Base-by-base conservation (phyloP, 768 basidiomycete species). In the Podaxis rugospora region DNA sequence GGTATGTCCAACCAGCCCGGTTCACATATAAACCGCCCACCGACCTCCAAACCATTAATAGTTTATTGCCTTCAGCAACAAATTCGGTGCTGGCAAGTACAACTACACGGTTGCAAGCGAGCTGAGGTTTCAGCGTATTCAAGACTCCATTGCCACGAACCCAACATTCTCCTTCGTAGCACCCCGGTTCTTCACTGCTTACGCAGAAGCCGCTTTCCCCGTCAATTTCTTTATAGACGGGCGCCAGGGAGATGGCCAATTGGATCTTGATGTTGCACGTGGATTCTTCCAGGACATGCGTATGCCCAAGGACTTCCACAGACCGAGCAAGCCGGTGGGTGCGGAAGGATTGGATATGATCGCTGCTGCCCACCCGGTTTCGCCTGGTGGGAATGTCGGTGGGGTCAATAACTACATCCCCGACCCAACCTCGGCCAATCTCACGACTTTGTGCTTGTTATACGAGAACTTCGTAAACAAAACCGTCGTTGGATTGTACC, bases 21-120 rank as follows among this genome's bases (percentile, higher is more conserved):
- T 21, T 10, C 18, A 9, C 10, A n/a, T 5, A 35, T 14, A 10
- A 5, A 53, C 9, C 14, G 10, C 4, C 40, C 14, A 28, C 32
- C 1, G 32, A 32, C 32, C 32, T 32, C 7, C 32, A 27, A 27
- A 10, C 14, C 4, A 28, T 14, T n/a, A 0, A 6, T 35, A 68
- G 67, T 59, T 66, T 40, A 36, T 59, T 28, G 60, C 62, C 4
- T 66, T 59, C 59, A 68, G 66, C 55, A 65, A 68, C 57, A 35
- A 52, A 18, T 66, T 55, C 61, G 67, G 67, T 4, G 66, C 54
- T 27, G 67, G 67, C n/a, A 66, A 66, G 14, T 68, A 67, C 44
- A 66, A 68, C 54, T 51, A 59, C 21, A 62, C 67, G 23, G 66
- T 64, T 9, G 66, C 67, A 11, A 53, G 51, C 1, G 67, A 67